Conservation (phyloP, 495 filamentous ascomycete species). For the Trichoderma virens region DNA sequence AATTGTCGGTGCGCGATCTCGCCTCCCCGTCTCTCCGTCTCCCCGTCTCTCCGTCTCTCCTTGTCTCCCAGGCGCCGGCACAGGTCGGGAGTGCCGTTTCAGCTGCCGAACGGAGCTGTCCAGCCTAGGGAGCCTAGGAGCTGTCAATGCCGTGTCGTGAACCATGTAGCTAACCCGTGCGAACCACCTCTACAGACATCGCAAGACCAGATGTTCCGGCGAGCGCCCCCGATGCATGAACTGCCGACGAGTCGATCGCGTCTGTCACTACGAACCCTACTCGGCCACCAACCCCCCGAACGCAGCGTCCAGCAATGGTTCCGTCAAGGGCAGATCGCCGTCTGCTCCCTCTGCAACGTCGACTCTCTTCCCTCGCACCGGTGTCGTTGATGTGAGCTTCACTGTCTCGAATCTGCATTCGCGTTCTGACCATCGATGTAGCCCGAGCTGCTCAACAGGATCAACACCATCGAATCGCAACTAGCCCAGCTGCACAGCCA, state of each 20-base stretch:
- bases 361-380: constrained; percentile 1
- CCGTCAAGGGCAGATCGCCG: background rate
- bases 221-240: constrained; percentile 5
- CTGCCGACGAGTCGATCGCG: constrained; percentile 6
- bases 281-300: background rate
- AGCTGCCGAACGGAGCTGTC: too few relatives aligned
- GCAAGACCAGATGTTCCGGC: constrained; percentile 2
- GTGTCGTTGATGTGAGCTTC: background rate
- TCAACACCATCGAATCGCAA: constrained; percentile 5
- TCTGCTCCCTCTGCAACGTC: background rate
- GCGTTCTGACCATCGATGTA: background rate
- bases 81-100: too few relatives aligned
- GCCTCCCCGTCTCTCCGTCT: too few relatives aligned
- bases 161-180: background rate
- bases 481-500: constrained; percentile 4
- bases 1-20: constrained; percentile 2
- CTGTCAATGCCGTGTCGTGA: too few relatives aligned
- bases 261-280: constrained; percentile 6
- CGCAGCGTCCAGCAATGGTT: background rate
- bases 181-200: background rate
- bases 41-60: too few relatives aligned
- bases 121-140: too few relatives aligned
- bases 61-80: too few relatives aligned
- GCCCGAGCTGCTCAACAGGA: constrained; percentile 1
- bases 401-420: background rate